These are phyloP conservation scores for Dendrobium nobile DNA, from an alignment of 106 monocot species.

Conservation along the genomic window DNA sequence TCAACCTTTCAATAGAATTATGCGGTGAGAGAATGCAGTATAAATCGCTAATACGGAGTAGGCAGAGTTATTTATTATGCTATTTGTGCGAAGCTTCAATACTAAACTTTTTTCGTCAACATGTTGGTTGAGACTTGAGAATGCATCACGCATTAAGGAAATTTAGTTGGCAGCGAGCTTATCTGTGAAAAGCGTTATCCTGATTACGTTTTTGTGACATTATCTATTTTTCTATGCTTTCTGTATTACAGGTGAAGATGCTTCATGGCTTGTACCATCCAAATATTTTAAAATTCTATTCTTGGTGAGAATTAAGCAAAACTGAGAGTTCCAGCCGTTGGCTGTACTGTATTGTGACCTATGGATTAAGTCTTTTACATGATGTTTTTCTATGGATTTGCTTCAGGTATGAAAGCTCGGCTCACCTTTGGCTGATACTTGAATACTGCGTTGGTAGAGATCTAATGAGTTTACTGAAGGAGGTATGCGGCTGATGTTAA, in stretches of 20 bases:
- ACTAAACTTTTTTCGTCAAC: neutral
- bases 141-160: neutral
- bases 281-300: slow-evolving; percentile 80
- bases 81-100: neutral
- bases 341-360: neutral
- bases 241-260: slow-evolving; percentile 61
- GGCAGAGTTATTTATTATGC: neutral
- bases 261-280: slow-evolving; percentile 70
- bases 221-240: neutral
- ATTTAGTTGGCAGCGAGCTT: neutral
- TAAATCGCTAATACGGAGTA: neutral
- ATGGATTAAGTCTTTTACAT: neutral
- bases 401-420: slow-evolving; percentile 94
- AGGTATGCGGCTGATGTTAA: slow-evolving; percentile 26
- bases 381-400: neutral
- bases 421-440: slow-evolving; percentile 89
- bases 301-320: slow-evolving; percentile 45
- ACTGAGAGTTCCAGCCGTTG: neutral
- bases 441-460: slow-evolving; percentile 98
- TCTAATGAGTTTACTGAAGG: slow-evolving; percentile 58
- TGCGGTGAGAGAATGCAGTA: neutral
- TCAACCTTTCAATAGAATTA: neutral
- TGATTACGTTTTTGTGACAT: neutral
- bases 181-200: neutral
- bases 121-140: neutral